These are phyloP conservation scores for Neonectria faginata DNA, from an alignment of 2,329 filamentous ascomycete species.

Conservation along the genomic window DNA sequence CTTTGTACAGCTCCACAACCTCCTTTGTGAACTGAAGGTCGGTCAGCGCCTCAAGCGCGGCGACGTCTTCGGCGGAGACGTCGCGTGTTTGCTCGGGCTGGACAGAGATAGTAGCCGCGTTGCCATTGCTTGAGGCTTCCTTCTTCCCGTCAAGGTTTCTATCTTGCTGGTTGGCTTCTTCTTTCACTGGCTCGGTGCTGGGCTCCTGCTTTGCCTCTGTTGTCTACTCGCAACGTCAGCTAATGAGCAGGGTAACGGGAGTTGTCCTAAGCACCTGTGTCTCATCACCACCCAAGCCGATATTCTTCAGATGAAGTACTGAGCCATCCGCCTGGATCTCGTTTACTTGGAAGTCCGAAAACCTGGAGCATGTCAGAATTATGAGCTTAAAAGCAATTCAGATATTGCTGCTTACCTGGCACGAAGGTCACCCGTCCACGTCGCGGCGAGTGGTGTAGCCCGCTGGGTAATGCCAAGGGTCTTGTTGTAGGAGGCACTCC, in stretches of 20 bases:
- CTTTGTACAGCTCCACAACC: constrained; percentile 56
- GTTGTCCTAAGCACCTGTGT: constrained; percentile 24
- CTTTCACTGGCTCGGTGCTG: constrained; percentile 26
- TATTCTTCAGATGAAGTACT: constrained; percentile 76
- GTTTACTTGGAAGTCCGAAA: constrained; percentile 93
- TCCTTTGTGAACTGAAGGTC: constrained; percentile 55
- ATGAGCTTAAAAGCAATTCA: not conserved
- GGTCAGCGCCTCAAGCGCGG: constrained; percentile 54
- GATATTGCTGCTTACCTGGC: constrained; percentile 47
- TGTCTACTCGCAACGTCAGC: constrained; percentile 31
- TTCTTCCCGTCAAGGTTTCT: constrained; percentile 32
- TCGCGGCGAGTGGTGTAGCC: constrained; percentile 51
- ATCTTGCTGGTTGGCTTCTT: constrained; percentile 31
- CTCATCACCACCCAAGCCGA: constrained; percentile 47
- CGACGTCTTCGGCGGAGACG: constrained; percentile 49
- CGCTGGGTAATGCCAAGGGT: constrained; percentile 56
- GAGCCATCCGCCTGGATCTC: constrained; percentile 83
- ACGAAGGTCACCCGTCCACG: constrained; percentile 57
- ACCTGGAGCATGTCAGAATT: constrained; percentile 60
- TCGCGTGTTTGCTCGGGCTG: constrained; percentile 42
- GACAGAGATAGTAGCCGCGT: constrained; percentile 31
- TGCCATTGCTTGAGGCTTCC: constrained; percentile 35
- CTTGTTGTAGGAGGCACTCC: constrained; percentile 49
- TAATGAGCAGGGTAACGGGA: constrained; percentile 2
- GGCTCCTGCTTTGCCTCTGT: constrained; percentile 31